phyloP scores from a whole-genome alignment of 2,329 filamentous ascomycete species.

The Fusarium fujikuroi region DNA sequence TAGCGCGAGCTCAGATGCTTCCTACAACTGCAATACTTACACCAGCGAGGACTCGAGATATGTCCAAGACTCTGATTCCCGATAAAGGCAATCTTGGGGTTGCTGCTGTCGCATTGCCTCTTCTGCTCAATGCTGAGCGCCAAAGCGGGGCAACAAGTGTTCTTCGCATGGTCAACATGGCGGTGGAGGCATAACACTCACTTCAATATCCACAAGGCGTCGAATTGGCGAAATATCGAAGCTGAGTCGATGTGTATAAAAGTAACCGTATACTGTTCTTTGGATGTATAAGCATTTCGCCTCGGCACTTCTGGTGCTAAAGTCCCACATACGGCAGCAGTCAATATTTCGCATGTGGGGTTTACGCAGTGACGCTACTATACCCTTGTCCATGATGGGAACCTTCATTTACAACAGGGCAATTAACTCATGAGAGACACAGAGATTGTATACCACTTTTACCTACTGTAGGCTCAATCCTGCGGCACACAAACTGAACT shows the following conservation, averaged over 20 bases:
- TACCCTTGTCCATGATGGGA: not conserved
- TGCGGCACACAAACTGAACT: fast-evolving
- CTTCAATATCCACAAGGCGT: fast-evolving
- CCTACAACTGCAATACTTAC: slow-evolving; percentile 56
- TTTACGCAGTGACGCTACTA: not conserved
- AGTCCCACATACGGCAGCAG: not conserved
- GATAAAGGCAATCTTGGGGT: not conserved
- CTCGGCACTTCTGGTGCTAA: not conserved
- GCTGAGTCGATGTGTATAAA: fast-evolving
- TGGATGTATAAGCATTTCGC: not conserved
- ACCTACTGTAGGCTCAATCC: fast-evolving
- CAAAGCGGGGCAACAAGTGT: not conserved
- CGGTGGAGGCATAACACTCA: not conserved
- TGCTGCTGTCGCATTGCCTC: not conserved
- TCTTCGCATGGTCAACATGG: not conserved
- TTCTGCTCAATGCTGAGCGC: not conserved
- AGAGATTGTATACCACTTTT: too few species aligned
- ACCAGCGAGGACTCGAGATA: slow-evolving; percentile 77
- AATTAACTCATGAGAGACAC: not conserved
- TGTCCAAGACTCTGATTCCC: not conserved
- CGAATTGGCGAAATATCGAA: not conserved
- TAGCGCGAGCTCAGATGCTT: fast-evolving
- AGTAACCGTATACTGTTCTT: too few species aligned
- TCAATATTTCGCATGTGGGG: not conserved
- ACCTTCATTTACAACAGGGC: not conserved